Conservation (phyloP, 768 basidiomycete genomes). For the Agaricus sinodeliciosus region DNA sequence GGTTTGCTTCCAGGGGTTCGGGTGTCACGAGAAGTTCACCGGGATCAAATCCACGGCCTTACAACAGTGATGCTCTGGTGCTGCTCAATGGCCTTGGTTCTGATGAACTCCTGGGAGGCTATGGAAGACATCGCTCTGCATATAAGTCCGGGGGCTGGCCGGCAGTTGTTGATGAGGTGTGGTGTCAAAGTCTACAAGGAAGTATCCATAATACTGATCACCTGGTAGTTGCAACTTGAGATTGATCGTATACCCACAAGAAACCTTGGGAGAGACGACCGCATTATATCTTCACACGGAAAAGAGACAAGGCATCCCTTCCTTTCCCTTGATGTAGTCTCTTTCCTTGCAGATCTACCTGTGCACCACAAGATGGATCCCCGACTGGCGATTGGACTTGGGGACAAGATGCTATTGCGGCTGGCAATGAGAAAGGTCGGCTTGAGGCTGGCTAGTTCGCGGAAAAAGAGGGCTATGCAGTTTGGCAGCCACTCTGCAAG, state of each 20-base stretch:
- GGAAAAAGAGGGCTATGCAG: conserved; percentile 95
- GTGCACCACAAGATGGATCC: conserved; percentile 82
- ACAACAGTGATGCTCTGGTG: conserved; percentile 73
- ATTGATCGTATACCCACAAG: conserved; percentile 81
- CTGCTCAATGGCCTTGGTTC: conserved; percentile 89
- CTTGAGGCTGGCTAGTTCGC: conserved; percentile 58
- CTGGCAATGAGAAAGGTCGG: conserved; percentile 69
- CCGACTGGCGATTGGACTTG: conserved; percentile 63
- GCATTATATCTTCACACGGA: conserved; percentile 84
- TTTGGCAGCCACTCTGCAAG: conserved; percentile 87
- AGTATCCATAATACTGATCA: neutral
- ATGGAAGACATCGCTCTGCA: conserved; percentile 79
- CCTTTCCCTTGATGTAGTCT: conserved; percentile 72
- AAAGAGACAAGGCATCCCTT: conserved; percentile 93
- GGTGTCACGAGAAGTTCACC: conserved; percentile 45
- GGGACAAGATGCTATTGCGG: conserved; percentile 86
- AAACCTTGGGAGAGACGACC: conserved; percentile 93
- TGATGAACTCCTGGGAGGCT: conserved; percentile 93
- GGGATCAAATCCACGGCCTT: conserved; percentile 36
- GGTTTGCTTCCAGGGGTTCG: conserved; percentile 81
- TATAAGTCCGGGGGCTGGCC: conserved; percentile 66
- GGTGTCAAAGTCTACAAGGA: neutral
- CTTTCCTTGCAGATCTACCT: conserved; percentile 71
- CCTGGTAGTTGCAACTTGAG: conserved; percentile 75
- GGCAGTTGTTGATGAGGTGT: conserved; percentile 76